Evolutionary conservation across 176 grass and related monocot species (phyloP).

Genomic region (Otatea glauca): DNA sequence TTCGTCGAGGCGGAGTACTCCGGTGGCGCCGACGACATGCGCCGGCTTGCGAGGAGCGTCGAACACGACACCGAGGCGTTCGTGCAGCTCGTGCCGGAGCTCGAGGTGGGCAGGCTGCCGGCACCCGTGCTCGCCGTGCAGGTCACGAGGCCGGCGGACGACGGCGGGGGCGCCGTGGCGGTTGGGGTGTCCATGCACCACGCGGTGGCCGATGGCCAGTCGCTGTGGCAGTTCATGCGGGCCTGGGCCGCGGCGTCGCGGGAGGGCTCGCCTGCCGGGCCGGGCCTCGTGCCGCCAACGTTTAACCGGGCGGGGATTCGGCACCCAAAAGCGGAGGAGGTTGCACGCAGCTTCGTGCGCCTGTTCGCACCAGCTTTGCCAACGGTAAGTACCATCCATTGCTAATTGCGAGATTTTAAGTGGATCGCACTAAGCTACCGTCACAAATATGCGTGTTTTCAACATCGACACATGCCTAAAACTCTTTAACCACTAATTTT

Average conservation of each 20-base stretch:
- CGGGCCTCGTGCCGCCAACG: neutral
- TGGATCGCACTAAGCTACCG: too few species aligned
- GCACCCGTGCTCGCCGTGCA: slow-evolving; percentile 49
- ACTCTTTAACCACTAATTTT: too few species aligned
- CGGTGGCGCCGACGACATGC: slow-evolving; percentile 30
- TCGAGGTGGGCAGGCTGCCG: slow-evolving; percentile 33
- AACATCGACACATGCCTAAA: too few species aligned
- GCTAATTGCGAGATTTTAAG: too few species aligned
- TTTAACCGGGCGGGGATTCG: slow-evolving; percentile 45
- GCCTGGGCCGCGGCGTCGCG: slow-evolving; percentile 48
- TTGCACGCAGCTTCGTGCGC: slow-evolving; percentile 2
- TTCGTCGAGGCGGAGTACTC: slow-evolving; percentile 54
- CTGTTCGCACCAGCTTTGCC: slow-evolving; percentile 44
- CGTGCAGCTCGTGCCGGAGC: slow-evolving; percentile 42
- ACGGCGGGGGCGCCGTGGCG: neutral
- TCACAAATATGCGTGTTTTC: too few species aligned
- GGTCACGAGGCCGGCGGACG: slow-evolving; percentile 31
- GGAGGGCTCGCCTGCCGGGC: neutral
- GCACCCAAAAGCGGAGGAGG: slow-evolving; percentile 34
- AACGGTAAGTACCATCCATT: neutral
- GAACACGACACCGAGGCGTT: slow-evolving; percentile 55
- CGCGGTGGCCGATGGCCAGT: slow-evolving; percentile 42
- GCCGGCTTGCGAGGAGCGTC: slow-evolving; percentile 10
- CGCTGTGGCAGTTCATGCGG: slow-evolving; percentile 60
- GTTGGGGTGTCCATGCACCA: slow-evolving; percentile 61